Percentiles rank a stretch among this genome's conserved stretches.
Evolutionary conservation across 495 filamentous ascomycete genomes (phyloP).

Genomic region (Annulohypoxylon nitens): DNA sequence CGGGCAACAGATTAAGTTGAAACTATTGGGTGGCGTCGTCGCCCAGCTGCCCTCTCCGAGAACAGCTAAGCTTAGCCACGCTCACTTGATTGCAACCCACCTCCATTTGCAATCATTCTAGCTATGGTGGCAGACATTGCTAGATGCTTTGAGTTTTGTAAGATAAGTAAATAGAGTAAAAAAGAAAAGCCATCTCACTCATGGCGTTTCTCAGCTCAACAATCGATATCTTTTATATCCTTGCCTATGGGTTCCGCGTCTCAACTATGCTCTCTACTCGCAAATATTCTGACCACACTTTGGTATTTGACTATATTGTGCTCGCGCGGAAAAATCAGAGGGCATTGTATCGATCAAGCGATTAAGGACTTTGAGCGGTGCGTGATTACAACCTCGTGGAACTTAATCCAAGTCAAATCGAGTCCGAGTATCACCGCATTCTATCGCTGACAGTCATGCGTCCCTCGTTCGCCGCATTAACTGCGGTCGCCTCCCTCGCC

Average conservation of each 20-base stretch:
- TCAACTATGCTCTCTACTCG: not conserved
- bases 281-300: not conserved
- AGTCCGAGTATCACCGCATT: not conserved
- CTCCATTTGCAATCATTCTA: slow-evolving; percentile 4
- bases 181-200: not conserved
- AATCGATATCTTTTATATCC: slow-evolving; percentile 15
- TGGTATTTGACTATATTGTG: not conserved
- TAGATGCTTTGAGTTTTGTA: not conserved
- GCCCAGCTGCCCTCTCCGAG: slow-evolving; percentile 2
- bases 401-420: not conserved
- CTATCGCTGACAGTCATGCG: slow-evolving; percentile 39
- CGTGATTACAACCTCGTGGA: not conserved
- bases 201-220: slow-evolving; percentile 31
- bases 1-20: slow-evolving; percentile 4
- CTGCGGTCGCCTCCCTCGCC: slow-evolving; percentile 42
- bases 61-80: slow-evolving; percentile 29
- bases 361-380: not conserved
- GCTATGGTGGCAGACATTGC: not conserved
- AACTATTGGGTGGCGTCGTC: slow-evolving; percentile 35
- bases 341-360: not conserved
- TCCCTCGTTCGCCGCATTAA: slow-evolving; percentile 34
- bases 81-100: slow-evolving; percentile 22
- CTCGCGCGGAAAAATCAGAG: not conserved
- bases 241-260: not conserved
- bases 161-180: not conserved